Evolutionary conservation across 176 grass and related monocot species (phyloP).

Genomic region (Avena sativa): DNA sequence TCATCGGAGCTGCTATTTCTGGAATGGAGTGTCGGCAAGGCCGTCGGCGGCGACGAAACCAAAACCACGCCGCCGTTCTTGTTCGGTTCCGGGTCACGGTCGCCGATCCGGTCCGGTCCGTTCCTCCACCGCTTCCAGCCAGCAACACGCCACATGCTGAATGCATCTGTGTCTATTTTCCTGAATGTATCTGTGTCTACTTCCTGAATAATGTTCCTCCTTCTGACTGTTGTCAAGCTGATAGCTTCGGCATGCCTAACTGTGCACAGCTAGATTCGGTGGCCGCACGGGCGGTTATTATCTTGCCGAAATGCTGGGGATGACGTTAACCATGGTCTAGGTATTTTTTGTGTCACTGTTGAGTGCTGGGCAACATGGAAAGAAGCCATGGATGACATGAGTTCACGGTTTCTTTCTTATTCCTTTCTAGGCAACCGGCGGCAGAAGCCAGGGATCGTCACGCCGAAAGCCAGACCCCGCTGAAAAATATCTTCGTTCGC

Average conservation of each 20-base stretch:
- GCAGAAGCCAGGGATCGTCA: no score
- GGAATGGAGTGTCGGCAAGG: background rate
- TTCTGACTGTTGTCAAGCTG: background rate
- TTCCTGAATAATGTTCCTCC: background rate
- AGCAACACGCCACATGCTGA: slow-evolving; percentile 11
- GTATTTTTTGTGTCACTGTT: background rate
- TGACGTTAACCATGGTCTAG: no score
- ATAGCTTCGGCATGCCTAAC: background rate
- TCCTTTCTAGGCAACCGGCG: no score
- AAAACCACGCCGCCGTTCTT: no score
- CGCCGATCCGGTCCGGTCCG: background rate
- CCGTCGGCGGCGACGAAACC: background rate
- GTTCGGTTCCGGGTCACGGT: background rate
- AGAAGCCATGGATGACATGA: no score
- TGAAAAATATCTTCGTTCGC: no score
- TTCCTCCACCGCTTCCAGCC: slow-evolving; percentile 30
- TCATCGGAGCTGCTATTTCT: slow-evolving; percentile 18
- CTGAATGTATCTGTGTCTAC: background rate
- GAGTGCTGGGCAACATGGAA: background rate
- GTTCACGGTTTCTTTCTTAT: no score
- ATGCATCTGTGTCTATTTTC: background rate
- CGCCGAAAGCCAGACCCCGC: no score
- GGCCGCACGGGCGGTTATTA: background rate
- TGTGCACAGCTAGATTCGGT: background rate
- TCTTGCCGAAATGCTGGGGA: background rate